Conservation (phyloP, 116 monocot genomes). For the Zostera marina region DNA sequence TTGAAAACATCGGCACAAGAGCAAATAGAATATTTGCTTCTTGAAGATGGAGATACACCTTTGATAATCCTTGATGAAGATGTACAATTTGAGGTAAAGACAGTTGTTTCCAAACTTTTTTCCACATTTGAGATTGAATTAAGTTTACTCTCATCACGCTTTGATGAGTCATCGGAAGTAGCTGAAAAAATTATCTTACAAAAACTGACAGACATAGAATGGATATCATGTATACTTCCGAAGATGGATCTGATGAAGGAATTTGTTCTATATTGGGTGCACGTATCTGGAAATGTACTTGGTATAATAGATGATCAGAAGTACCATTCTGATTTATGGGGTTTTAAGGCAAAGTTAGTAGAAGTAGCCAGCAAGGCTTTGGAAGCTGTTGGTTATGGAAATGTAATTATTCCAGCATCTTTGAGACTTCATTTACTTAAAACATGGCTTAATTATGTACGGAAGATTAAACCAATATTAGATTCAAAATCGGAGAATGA, state of each 20-base stretch:
- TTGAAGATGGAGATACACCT: slow-evolving; percentile 61
- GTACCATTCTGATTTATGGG: slow-evolving; percentile 38
- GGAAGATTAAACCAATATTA: slow-evolving; percentile 51
- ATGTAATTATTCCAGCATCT: slow-evolving; percentile 51
- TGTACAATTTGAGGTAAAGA: slow-evolving; percentile 33
- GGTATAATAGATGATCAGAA: slow-evolving; percentile 32
- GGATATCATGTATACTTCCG: slow-evolving; percentile 49
- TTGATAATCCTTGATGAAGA: slow-evolving; percentile 44
- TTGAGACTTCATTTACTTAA: slow-evolving; percentile 47
- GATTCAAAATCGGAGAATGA: slow-evolving; percentile 30
- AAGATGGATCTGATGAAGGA: slow-evolving; percentile 77
- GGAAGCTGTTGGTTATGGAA: slow-evolving; percentile 77
- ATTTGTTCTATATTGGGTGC: slow-evolving; percentile 45
- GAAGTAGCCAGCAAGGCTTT: slow-evolving; percentile 62
- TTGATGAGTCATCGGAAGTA: slow-evolving; percentile 20
- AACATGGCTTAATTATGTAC: slow-evolving; percentile 66
- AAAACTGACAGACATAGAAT: slow-evolving; percentile 53
- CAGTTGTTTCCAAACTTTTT: slow-evolving; percentile 40
- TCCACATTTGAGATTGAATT: slow-evolving; percentile 35
- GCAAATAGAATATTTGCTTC: slow-evolving; percentile 84
- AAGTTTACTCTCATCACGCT: slow-evolving; percentile 13
- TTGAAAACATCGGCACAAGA: slow-evolving; percentile 88
- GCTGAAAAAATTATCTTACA: slow-evolving; percentile 42
- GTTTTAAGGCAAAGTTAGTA: slow-evolving; percentile 46
- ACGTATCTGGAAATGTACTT: slow-evolving; percentile 37